Conservation (phyloP, 2,329 filamentous ascomycete genomes). For the Aspergillus jensenii region DNA sequence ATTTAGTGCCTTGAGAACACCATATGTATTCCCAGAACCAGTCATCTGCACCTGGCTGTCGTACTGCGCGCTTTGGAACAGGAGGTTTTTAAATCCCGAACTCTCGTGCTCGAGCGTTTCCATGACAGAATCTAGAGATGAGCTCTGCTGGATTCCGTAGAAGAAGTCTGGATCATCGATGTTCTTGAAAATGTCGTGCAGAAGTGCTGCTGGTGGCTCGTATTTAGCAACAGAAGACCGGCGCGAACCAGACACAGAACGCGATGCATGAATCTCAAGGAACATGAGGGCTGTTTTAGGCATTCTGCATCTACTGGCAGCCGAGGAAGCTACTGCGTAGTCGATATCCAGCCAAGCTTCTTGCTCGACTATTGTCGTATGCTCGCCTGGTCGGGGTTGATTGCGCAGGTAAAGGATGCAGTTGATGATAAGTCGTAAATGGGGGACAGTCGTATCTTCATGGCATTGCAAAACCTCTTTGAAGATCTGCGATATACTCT, state of each 20-base stretch:
- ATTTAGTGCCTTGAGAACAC: constrained; percentile 74
- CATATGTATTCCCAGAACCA: constrained; percentile 62
- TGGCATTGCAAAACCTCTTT: constrained; percentile 61
- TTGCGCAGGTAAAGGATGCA: constrained; percentile 85
- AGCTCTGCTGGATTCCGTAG: constrained; percentile 80
- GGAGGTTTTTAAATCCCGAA: constrained; percentile 80
- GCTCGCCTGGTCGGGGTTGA: constrained; percentile 71
- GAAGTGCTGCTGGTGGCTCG: constrained; percentile 62
- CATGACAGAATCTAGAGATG: constrained; percentile 75
- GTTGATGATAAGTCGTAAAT: constrained; percentile 72
- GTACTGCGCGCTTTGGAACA: constrained; percentile 87
- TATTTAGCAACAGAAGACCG: constrained; percentile 62
- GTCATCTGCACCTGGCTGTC: constrained; percentile 73
- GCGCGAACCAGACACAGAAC: constrained; percentile 58
- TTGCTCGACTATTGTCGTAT: constrained; percentile 77
- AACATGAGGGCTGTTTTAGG: constrained; percentile 83
- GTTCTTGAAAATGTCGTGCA: constrained; percentile 82
- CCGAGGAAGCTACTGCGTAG: constrained; percentile 65
- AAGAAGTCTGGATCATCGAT: constrained; percentile 96
- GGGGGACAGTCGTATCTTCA: constrained; percentile 52
- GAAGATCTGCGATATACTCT: constrained; percentile 64
- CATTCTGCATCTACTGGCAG: constrained; percentile 78
- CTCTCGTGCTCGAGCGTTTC: constrained; percentile 85
- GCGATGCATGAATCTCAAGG: constrained; percentile 68
- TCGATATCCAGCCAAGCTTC: constrained; percentile 84